Conservation (phyloP, 192 early-diverging fungal species). For the Linderina pennispora region DNA sequence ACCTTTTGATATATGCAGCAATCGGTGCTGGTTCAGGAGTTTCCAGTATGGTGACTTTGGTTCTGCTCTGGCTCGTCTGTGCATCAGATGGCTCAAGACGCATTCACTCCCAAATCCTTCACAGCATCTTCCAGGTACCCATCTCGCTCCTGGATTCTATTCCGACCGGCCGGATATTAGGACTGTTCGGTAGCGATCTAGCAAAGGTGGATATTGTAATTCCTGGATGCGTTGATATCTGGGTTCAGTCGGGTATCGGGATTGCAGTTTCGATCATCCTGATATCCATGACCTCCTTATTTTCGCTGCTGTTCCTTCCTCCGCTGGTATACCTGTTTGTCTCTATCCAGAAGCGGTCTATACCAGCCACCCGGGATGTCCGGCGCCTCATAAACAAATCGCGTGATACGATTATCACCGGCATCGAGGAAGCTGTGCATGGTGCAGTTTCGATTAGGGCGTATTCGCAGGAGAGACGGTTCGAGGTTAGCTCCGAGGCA, state of each 20-base stretch:
- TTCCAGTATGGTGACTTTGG: slow-evolving; percentile 57
- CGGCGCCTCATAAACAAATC: too few relatives aligned
- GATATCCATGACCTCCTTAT: slow-evolving; percentile 42
- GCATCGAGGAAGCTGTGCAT: too few relatives aligned
- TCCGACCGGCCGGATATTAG: slow-evolving; percentile 77
- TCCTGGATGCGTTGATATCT: slow-evolving; percentile 50
- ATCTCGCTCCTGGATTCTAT: slow-evolving; percentile 64
- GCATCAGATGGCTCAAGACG: slow-evolving; percentile 69
- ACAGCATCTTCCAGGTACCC: slow-evolving; percentile 60
- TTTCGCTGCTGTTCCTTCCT: slow-evolving; percentile 47
- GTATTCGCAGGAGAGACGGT: too few relatives aligned
- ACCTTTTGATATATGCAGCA: slow-evolving; percentile 72
- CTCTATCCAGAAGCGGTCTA: slow-evolving; percentile 41
- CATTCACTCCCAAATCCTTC: slow-evolving; percentile 68
- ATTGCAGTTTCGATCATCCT: slow-evolving; percentile 39
- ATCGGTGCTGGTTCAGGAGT: slow-evolving; percentile 63
- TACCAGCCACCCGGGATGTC: too few relatives aligned
- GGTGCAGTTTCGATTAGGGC: too few relatives aligned
- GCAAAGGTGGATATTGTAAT: slow-evolving; percentile 71
- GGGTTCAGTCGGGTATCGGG: slow-evolving; percentile 29
- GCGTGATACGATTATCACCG: too few relatives aligned
- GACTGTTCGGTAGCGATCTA: slow-evolving; percentile 85
- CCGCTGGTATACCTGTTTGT: slow-evolving; percentile 47
- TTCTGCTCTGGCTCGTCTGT: slow-evolving; percentile 74
- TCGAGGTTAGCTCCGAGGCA: slow-evolving; percentile 53